Conservation (phyloP, 2,329 filamentous ascomycete genomes). For the Fusarium lateritium region DNA sequence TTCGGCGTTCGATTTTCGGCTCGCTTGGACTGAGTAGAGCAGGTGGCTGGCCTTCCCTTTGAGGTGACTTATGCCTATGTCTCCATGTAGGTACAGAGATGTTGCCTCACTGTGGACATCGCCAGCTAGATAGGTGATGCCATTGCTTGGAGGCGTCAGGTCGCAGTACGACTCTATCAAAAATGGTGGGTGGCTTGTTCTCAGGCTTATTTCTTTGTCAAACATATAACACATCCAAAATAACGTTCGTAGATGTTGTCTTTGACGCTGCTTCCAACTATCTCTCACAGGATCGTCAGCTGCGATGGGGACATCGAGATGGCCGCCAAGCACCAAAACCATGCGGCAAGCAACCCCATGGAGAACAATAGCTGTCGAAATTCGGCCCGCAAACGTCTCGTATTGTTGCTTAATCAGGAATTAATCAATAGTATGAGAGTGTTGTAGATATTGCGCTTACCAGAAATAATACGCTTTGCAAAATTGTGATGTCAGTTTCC, state of each 20-base stretch:
- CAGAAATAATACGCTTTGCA: constrained; percentile 64
- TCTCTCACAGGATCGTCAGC: constrained; percentile 17
- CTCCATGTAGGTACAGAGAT: constrained; percentile 59
- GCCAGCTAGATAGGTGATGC: constrained; percentile 26
- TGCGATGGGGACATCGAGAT: constrained; percentile 50
- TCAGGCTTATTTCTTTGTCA: constrained; percentile 68
- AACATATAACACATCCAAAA: constrained; percentile 70
- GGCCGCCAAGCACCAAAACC: constrained; percentile 64
- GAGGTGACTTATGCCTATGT: constrained; percentile 64
- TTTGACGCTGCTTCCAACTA: constrained; percentile 46
- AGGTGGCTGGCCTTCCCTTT: constrained; percentile 64
- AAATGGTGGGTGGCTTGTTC: constrained; percentile 66
- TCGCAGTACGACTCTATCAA: constrained; percentile 59
- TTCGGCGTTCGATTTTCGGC: constrained; percentile 67
- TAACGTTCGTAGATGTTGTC: constrained; percentile 56
- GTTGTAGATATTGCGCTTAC: constrained; percentile 52
- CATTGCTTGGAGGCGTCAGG: constrained; percentile 39
- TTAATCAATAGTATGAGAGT: too few species aligned
- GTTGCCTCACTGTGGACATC: constrained; percentile 6
- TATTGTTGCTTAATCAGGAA: too few species aligned
- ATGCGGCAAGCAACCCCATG: constrained; percentile 62
- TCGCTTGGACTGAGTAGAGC: constrained; percentile 64
- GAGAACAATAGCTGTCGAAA: constrained; percentile 61
- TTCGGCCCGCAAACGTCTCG: constrained; percentile 58
- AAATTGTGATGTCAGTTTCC: constrained; percentile 58